Evolutionary conservation across 2,329 filamentous ascomycete genomes (phyloP).

Genomic region (Fusarium tanahbumbuense): DNA sequence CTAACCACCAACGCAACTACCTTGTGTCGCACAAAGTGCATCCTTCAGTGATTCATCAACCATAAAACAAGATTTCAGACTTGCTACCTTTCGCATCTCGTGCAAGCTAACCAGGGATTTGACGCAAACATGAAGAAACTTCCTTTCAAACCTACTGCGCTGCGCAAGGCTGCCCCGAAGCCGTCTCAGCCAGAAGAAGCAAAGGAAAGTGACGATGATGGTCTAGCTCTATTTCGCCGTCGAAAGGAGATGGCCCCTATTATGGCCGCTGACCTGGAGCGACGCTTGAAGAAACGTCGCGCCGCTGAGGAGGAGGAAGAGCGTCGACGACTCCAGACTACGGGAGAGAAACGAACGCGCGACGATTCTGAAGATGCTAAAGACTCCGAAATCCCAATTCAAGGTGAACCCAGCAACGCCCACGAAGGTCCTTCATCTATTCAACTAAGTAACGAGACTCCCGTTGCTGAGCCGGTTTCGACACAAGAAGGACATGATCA

Average conservation of each 20-base stretch:
- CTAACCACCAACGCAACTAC: conserved; percentile 1
- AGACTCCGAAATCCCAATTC: not conserved
- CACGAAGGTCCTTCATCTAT: not conserved
- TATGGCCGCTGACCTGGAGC: conserved; percentile 56
- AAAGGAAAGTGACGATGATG: conserved; percentile 48
- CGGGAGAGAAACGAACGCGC: conserved; percentile 38
- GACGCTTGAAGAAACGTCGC: conserved; percentile 43
- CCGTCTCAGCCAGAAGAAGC: conserved; percentile 29
- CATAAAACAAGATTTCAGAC: not conserved
- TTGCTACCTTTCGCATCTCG: conserved; percentile 18
- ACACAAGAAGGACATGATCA: conserved; percentile 26
- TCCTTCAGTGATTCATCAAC: not conserved
- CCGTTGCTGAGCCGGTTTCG: conserved; percentile 22
- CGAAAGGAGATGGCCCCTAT: conserved; percentile 62
- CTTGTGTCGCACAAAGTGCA: not conserved
- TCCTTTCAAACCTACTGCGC: conserved; percentile 63
- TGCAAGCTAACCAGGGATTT: conserved; percentile 20
- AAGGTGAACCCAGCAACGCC: not conserved
- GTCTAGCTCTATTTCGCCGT: conserved; percentile 62
- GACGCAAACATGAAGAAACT: conserved; percentile 54
- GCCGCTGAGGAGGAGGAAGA: conserved; percentile 37
- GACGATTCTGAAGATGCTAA: conserved; percentile 34
- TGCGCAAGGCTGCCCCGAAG: conserved; percentile 51
- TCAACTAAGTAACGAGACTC: conserved; percentile 1
- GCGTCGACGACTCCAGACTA: conserved; percentile 26